phyloP scores from a whole-genome alignment of 148 eudicot genomes.

The Chenopodium berlandieri region DNA sequence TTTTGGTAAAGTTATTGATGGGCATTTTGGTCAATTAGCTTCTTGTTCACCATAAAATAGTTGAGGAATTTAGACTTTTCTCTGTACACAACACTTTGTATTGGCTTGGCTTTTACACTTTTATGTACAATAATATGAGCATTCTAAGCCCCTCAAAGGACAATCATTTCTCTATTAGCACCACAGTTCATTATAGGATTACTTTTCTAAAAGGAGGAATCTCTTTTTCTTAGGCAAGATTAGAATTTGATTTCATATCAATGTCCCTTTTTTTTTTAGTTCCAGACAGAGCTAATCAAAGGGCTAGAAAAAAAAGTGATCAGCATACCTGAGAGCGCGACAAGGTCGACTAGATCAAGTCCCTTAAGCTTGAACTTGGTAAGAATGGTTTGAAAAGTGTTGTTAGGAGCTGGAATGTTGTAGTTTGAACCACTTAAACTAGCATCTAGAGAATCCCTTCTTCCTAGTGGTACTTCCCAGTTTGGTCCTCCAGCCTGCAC shows the following conservation, averaged over 20 bases:
- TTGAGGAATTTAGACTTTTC: not conserved
- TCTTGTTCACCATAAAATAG: not conserved
- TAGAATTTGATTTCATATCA: slow-evolving; percentile 30
- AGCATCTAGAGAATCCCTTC: slow-evolving; percentile 74
- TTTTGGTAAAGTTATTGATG: not conserved
- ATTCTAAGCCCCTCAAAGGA: not conserved
- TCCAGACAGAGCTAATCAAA: not conserved
- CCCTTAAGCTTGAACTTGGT: slow-evolving; percentile 76
- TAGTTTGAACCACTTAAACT: slow-evolving; percentile 86
- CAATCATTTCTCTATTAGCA: slow-evolving; percentile 10
- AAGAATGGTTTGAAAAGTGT: slow-evolving; percentile 80
- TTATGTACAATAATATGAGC: slow-evolving; percentile 26
- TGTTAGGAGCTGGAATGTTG: slow-evolving; percentile 91
- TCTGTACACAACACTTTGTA: not conserved
- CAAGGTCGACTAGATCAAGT: slow-evolving; percentile 69
- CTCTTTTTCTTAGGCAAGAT: slow-evolving; percentile 14
- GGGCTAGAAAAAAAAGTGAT: not conserved
- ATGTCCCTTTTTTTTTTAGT: slow-evolving; percentile 25
- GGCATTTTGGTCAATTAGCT: not conserved
- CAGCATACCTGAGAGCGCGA: slow-evolving; percentile 69
- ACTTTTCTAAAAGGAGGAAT: slow-evolving; percentile 13
- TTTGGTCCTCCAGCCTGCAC: slow-evolving; percentile 71
- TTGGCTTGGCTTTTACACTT: not conserved
- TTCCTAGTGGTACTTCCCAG: slow-evolving; percentile 86
- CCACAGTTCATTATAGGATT: slow-evolving; percentile 11